phyloP scores from a whole-genome alignment of 2,329 filamentous ascomycete species.

The Tolypocladium cylindrosporum region DNA sequence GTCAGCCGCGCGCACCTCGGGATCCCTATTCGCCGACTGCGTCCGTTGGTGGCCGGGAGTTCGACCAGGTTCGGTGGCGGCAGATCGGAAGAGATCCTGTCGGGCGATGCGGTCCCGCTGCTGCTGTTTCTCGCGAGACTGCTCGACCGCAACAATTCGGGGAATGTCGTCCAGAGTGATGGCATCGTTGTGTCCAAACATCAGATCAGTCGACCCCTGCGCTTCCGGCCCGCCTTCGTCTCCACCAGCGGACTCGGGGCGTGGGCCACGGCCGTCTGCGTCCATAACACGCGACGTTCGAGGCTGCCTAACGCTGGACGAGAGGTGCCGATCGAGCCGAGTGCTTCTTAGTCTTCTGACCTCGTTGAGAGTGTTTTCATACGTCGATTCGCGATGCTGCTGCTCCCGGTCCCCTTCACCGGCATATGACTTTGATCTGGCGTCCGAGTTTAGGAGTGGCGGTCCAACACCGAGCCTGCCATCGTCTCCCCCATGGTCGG shows the following conservation, averaged over 20 bases:
- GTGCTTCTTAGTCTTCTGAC: constrained; percentile 87
- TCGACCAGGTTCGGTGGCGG: constrained; percentile 29
- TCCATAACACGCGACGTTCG: constrained; percentile 89
- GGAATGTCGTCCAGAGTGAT: constrained; percentile 94
- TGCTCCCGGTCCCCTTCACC: constrained; percentile 40
- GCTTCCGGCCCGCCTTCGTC: constrained; percentile 31
- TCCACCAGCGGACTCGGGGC: constrained; percentile 62
- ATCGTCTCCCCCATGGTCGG: constrained; percentile 7
- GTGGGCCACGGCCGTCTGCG: constrained; percentile 46
- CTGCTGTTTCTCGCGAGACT: constrained; percentile 83
- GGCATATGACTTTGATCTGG: constrained; percentile 64
- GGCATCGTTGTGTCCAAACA: constrained; percentile 83
- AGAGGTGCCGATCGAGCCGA: constrained; percentile 86
- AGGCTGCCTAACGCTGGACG: constrained; percentile 83
- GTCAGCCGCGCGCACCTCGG: constrained; percentile 42
- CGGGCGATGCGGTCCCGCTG: constrained; percentile 43
- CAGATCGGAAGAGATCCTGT: constrained; percentile 56
- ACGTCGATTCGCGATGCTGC: constrained; percentile 57
- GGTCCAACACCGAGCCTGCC: constrained; percentile 12
- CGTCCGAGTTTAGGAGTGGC: constrained; percentile 47
- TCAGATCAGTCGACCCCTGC: constrained; percentile 60
- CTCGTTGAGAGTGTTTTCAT: constrained; percentile 94
- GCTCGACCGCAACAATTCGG: constrained; percentile 88
- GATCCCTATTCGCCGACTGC: constrained; percentile 44
- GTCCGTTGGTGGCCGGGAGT: constrained; percentile 57